Conservation (phyloP, 2,329 filamentous ascomycete genomes). For the Magnaporthiopsis poae region DNA sequence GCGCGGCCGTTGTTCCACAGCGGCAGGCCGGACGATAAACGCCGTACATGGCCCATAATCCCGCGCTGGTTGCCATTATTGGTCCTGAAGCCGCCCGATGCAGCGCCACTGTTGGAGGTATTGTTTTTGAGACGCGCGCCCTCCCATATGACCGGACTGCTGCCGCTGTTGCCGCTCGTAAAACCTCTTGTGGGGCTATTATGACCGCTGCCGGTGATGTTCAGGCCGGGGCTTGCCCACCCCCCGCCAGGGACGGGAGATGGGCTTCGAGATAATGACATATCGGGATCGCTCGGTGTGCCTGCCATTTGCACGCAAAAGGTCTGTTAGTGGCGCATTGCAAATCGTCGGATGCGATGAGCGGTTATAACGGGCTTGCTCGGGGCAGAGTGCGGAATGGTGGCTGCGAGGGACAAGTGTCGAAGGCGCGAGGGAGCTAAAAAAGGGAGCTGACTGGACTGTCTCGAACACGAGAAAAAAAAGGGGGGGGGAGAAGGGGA, state of each 20-base stretch:
- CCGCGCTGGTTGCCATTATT: constrained; percentile 65
- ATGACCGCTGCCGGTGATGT: constrained; percentile 57
- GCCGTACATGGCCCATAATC: constrained; percentile 74
- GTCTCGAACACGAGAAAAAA: constrained; percentile 6
- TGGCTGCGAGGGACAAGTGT: not conserved
- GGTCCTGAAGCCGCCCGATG: constrained; percentile 31
- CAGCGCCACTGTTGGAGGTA: constrained; percentile 61
- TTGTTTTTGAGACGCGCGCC: constrained; percentile 68
- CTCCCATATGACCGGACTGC: constrained; percentile 64
- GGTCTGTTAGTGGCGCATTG: not conserved
- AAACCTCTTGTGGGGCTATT: constrained; percentile 52
- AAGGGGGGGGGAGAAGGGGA: too few species aligned
- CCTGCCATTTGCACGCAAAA: constrained; percentile 24
- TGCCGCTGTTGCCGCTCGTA: constrained; percentile 42
- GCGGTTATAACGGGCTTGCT: not conserved
- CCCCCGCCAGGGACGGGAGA: constrained; percentile 76
- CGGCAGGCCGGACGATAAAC: constrained; percentile 69
- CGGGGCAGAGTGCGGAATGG: not conserved
- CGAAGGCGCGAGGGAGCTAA: not conserved
- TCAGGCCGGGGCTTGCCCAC: constrained; percentile 76
- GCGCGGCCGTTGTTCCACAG: constrained; percentile 45
- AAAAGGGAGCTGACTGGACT: not conserved
- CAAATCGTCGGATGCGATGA: constrained; percentile 7
- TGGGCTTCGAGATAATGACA: constrained; percentile 81
- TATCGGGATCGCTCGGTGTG: constrained; percentile 45